Evolutionary conservation across 108 stramenopile species (phyloP).

Genomic region (Skeletonema costatum): DNA sequence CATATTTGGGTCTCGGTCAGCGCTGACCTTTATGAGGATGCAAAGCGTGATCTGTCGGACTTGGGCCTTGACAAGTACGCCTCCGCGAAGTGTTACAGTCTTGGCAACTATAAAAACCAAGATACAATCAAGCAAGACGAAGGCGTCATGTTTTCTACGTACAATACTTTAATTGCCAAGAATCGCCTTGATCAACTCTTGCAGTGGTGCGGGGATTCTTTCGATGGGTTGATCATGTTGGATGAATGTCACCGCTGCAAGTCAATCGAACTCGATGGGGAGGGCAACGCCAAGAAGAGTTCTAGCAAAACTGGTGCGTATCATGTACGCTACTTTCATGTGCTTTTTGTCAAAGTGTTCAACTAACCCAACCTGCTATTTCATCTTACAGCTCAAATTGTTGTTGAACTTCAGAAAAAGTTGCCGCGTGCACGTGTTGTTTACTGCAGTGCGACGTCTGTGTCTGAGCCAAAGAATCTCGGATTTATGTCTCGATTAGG

Average conservation of each 20-base stretch:
- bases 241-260: constrained; percentile 77
- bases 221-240: constrained; percentile 64
- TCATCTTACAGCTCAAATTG: constrained; percentile 30
- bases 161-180: constrained; percentile 42
- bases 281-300: constrained; percentile 36
- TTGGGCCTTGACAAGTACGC: constrained; percentile 25
- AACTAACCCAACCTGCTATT: too few species aligned
- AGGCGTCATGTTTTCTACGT: constrained; percentile 59
- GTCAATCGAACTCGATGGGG: constrained; percentile 42
- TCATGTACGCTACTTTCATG: background rate
- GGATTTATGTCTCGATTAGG: constrained; percentile 67
- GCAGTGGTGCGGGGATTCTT: constrained; percentile 60
- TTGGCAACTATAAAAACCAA: constrained; percentile 15
- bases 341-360: too few species aligned
- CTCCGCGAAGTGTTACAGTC: constrained; percentile 5
- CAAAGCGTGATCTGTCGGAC: constrained; percentile 33
- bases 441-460: constrained; percentile 63
- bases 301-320: constrained; percentile 8
- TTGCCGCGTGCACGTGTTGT: constrained; percentile 60
- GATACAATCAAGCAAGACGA: constrained; percentile 24
- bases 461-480: constrained; percentile 54
- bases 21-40: constrained; percentile 34
- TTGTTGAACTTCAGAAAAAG: constrained; percentile 48
- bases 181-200: constrained; percentile 53
- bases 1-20: constrained; percentile 34